Evolutionary conservation across 2,329 filamentous ascomycete genomes (phyloP).

Genomic region (Penicillium brasilianum): DNA sequence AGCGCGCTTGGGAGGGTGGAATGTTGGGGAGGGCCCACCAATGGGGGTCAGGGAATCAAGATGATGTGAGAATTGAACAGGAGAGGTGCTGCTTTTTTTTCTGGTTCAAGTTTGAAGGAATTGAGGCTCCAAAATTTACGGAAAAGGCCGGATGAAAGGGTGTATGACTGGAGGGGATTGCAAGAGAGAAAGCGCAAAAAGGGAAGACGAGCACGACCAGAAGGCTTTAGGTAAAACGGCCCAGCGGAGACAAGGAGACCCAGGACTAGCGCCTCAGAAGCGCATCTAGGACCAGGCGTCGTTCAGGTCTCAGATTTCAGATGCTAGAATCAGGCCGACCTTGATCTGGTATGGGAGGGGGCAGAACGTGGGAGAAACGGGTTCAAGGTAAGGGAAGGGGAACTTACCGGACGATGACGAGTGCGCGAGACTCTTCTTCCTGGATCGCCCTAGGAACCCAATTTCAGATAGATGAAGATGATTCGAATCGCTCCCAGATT

Average conservation of each 20-base stretch:
- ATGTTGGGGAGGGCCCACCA: not conserved
- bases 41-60: slow-evolving; percentile 13
- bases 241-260: slow-evolving; percentile 1
- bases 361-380: not conserved
- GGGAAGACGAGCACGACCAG: not conserved
- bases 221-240: not conserved
- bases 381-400: not conserved
- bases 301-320: slow-evolving; percentile 5
- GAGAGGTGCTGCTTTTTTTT: not conserved
- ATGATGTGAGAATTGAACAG: slow-evolving; percentile 1
- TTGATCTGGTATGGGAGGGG: not conserved
- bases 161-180: not conserved
- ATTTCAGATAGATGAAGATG: slow-evolving; percentile 39
- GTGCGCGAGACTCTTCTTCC: slow-evolving; percentile 37
- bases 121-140: not conserved
- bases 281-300: slow-evolving; percentile 6
- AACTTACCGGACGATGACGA: slow-evolving; percentile 32
- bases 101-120: not conserved
- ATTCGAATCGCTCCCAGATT: slow-evolving; percentile 43
- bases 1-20: not conserved
- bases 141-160: not conserved
- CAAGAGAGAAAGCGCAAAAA: not conserved
- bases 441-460: slow-evolving; percentile 44
- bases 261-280: not conserved
- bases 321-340: not conserved